Percentiles rank a stretch among this genome's conserved stretches.
Evolutionary conservation across 352 stramenopile species (phyloP).

Genomic region (Pythium coloratum): DNA sequence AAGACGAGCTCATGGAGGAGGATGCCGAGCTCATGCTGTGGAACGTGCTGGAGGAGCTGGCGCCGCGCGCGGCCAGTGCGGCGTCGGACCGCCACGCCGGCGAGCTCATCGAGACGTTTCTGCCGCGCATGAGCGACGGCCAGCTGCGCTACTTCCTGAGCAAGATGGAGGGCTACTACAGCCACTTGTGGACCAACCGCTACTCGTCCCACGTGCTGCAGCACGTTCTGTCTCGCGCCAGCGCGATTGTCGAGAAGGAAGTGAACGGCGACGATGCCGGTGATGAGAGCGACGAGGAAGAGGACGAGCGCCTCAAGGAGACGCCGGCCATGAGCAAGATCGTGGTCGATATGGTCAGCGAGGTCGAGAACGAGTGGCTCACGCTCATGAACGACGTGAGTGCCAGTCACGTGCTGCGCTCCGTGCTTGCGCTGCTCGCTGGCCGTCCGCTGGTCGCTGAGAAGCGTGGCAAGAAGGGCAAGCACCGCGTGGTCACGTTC

Average conservation of each 20-base stretch:
- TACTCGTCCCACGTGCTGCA: slow-evolving; percentile 88
- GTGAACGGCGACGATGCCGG: slow-evolving; percentile 27
- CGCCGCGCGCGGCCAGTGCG: slow-evolving; percentile 68
- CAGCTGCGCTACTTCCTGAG: slow-evolving; percentile 76
- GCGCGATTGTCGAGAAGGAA: slow-evolving; percentile 49
- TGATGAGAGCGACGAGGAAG: slow-evolving; percentile 35
- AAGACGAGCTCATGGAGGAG: slow-evolving; percentile 57
- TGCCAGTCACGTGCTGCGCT: slow-evolving; percentile 80
- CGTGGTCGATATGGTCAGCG: slow-evolving; percentile 72
- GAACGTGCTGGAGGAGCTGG: slow-evolving; percentile 82
- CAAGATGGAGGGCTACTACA: slow-evolving; percentile 82
- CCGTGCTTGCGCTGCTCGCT: slow-evolving; percentile 62
- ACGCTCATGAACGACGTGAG: slow-evolving; percentile 87
- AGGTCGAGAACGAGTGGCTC: slow-evolving; percentile 80
- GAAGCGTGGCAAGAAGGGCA: slow-evolving; percentile 82
- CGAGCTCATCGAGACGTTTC: slow-evolving; percentile 65
- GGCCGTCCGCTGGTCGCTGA: slow-evolving; percentile 66
- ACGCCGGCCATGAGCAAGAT: slow-evolving; percentile 65
- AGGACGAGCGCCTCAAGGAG: slow-evolving; percentile 63
- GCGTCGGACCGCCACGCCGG: slow-evolving; percentile 75
- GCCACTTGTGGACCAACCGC: slow-evolving; percentile 84
- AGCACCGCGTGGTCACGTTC: slow-evolving; percentile 71
- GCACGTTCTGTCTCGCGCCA: slow-evolving; percentile 63
- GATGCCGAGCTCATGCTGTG: slow-evolving; percentile 65
- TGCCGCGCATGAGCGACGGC: slow-evolving; percentile 68